These are phyloP conservation scores for Chionographis japonica DNA, from an alignment of 106 monocot genomes.

Conservation along the genomic window DNA sequence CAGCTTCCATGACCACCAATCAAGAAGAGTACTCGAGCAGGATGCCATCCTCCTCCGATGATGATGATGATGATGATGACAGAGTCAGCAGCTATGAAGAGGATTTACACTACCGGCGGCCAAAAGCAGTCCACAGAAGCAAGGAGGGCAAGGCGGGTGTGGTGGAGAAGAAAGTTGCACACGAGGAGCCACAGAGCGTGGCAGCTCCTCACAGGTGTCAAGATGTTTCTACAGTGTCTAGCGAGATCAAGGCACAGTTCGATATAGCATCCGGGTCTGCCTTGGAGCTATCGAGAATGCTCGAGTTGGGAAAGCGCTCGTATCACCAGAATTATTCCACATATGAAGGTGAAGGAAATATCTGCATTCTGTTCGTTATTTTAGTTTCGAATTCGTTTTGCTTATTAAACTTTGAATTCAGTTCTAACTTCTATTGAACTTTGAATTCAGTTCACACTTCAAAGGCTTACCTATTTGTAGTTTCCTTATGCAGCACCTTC, in stretches of 20 bases:
- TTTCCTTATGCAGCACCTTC: constrained; percentile 29
- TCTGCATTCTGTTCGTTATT: not conserved
- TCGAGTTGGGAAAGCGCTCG: constrained; percentile 59
- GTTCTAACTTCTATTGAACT: no score
- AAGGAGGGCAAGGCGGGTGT: constrained; percentile 32
- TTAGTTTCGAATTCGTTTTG: not conserved
- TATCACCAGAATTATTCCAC: constrained; percentile 35
- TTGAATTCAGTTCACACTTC: no score
- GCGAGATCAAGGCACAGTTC: constrained; percentile 52
- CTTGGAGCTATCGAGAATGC: constrained; percentile 29
- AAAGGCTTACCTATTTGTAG: not conserved
- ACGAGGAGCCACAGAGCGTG: constrained; percentile 18
- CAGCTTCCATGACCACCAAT: constrained; percentile 21
- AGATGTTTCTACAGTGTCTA: constrained; percentile 21
- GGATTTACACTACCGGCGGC: constrained; percentile 7
- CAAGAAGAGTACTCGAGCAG: not conserved
- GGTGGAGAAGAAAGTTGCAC: constrained; percentile 49
- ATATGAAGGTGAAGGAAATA: constrained; percentile 36
- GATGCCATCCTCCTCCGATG: not conserved
- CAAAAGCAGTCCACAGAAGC: constrained; percentile 2
- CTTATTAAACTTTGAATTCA: no score
- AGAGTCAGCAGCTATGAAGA: constrained; percentile 12
- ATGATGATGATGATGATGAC: constrained; percentile 18
- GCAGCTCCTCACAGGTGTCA: constrained; percentile 7
- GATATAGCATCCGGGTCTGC: constrained; percentile 37